Conservation (phyloP, 371 early-diverging fungal genomes). For the Syncephalastrum monosporum region DNA sequence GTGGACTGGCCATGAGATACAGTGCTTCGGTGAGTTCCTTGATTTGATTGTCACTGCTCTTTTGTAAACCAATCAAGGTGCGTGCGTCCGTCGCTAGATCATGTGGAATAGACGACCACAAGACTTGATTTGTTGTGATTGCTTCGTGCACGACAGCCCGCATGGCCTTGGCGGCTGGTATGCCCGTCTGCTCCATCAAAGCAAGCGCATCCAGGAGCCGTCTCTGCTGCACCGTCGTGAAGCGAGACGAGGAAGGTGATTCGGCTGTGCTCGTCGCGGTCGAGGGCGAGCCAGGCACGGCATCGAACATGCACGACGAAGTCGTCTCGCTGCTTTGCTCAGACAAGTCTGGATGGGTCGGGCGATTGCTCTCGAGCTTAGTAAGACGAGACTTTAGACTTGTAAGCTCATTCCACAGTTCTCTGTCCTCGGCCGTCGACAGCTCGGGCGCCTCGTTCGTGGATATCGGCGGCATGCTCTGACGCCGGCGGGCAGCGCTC, state of each 20-base stretch:
- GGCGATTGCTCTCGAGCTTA: too few species aligned
- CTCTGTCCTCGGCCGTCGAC: too few species aligned
- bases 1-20: constrained; percentile 1
- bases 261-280: background rate
- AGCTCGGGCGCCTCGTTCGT: too few species aligned
- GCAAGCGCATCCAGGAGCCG: constrained; percentile 13
- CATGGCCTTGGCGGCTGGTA: constrained; percentile 11
- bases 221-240: constrained; percentile 12
- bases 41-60: constrained; percentile 19
- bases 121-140: constrained; percentile 14
- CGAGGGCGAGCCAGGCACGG: too few species aligned
- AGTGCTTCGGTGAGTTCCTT: constrained; percentile 15
- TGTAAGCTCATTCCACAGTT: too few species aligned
- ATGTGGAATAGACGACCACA: constrained; percentile 19
- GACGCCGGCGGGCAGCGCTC: too few species aligned
- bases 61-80: constrained; percentile 14
- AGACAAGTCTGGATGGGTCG: too few species aligned
- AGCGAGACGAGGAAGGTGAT: background rate
- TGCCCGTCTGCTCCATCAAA: constrained; percentile 8
- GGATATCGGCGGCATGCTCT: too few species aligned
- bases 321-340: too few species aligned
- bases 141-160: constrained; percentile 13
- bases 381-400: too few species aligned
- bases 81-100: constrained; percentile 16
- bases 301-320: too few species aligned